Evolutionary conservation across 768 basidiomycete species (phyloP).

Genomic region (Amanita molliuscula): DNA sequence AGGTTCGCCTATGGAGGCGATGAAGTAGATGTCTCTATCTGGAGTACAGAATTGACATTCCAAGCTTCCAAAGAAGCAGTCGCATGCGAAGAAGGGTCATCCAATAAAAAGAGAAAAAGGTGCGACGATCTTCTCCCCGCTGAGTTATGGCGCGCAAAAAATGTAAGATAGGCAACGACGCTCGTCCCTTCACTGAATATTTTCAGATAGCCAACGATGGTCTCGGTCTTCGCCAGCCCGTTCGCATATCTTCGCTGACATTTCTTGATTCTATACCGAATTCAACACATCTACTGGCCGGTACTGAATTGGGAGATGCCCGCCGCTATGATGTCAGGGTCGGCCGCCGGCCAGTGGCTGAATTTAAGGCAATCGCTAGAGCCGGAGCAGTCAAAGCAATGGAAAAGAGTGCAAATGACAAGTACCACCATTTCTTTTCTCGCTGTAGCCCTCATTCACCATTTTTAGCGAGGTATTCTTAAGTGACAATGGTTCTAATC

Average conservation of each 20-base stretch:
- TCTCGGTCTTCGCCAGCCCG: constrained; percentile 67
- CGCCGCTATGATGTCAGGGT: constrained; percentile 71
- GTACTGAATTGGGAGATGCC: constrained; percentile 65
- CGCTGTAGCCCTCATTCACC: constrained; percentile 3
- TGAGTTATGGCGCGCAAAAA: constrained; percentile 81
- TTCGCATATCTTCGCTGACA: constrained; percentile 61
- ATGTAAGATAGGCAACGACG: constrained; percentile 33
- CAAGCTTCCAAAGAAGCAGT: constrained; percentile 16
- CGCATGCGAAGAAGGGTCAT: constrained; percentile 10
- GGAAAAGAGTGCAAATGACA: constrained; percentile 47
- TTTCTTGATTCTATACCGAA: constrained; percentile 36
- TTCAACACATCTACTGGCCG: constrained; percentile 49
- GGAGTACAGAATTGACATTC: constrained; percentile 57
- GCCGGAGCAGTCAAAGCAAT: constrained; percentile 51
- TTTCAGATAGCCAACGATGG: constrained; percentile 63
- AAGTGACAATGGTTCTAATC: constrained; percentile 51
- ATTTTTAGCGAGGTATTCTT: constrained; percentile 54
- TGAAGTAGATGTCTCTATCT: constrained; percentile 77
- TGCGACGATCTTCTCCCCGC: constrained; percentile 49
- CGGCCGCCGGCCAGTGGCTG: constrained; percentile 53
- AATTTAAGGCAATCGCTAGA: constrained; percentile 54
- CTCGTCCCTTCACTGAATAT: not conserved
- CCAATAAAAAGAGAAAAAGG: constrained; percentile 49
- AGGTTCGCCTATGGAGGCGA: constrained; percentile 78
- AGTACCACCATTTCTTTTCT: constrained; percentile 22